phyloP scores from a whole-genome alignment of 352 stramenopile species.

The Pythium volutum region DNA sequence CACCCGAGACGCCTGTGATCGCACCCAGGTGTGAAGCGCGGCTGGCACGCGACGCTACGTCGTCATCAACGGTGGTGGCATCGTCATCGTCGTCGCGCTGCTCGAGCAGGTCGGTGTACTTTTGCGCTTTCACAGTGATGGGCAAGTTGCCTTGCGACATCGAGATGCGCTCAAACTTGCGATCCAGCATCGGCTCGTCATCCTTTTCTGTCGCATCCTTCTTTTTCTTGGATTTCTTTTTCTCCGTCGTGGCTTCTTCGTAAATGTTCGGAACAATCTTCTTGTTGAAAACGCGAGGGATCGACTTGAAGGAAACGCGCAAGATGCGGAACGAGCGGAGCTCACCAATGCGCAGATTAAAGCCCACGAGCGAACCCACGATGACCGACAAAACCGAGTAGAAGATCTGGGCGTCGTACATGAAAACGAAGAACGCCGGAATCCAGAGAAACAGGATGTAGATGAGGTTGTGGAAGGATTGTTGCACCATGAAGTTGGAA shows the following conservation, averaged over 20 bases:
- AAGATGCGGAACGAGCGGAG: slow-evolving; percentile 82
- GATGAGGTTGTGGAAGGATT: slow-evolving; percentile 82
- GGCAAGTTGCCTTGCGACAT: slow-evolving; percentile 80
- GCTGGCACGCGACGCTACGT: slow-evolving; percentile 27
- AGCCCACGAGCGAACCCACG: slow-evolving; percentile 76
- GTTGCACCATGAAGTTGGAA: slow-evolving; percentile 81
- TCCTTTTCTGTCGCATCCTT: slow-evolving; percentile 66
- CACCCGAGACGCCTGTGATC: slow-evolving; percentile 72
- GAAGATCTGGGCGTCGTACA: slow-evolving; percentile 88
- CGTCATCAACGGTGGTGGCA: slow-evolving; percentile 62
- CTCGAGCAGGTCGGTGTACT: slow-evolving; percentile 76
- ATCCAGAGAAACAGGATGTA: slow-evolving; percentile 86
- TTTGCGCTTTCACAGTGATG: slow-evolving; percentile 79
- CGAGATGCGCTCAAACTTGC: slow-evolving; percentile 77
- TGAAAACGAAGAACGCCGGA: slow-evolving; percentile 77
- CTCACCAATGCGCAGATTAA: slow-evolving; percentile 84
- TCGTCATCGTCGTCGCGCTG: slow-evolving; percentile 44
- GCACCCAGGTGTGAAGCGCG: slow-evolving; percentile 62
- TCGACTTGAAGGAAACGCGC: slow-evolving; percentile 82
- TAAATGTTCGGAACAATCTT: slow-evolving; percentile 87
- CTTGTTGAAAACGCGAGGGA: slow-evolving; percentile 85
- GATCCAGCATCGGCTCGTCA: slow-evolving; percentile 57
- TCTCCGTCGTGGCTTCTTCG: slow-evolving; percentile 49
- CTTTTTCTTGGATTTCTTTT: slow-evolving; percentile 77
- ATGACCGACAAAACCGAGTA: slow-evolving; percentile 79